Base-by-base conservation (phyloP, 2,329 filamentous ascomycete genomes). In the Calonectria ilicicola region DNA sequence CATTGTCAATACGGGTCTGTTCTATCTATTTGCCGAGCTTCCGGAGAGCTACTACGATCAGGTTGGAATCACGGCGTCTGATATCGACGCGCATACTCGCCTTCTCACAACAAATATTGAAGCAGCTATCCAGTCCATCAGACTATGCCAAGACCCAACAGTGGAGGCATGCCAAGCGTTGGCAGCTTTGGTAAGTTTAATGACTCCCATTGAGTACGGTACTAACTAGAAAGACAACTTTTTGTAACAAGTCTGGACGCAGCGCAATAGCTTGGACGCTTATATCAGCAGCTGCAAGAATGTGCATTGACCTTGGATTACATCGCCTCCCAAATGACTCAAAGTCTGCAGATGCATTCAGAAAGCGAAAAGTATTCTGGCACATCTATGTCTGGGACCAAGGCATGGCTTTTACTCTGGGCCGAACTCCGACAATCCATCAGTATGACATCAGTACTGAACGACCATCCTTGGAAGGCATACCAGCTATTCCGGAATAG, bases 371-470 rank as follows among this genome's bases (percentile, higher is more conserved):
- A 23, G 32, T 65, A 10, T 65, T 65, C 29, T 65, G 63, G 63
- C 32, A 38, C 42, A 23, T 65, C 5, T 65, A 65, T n/a, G 44
- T 65, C 19, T 29, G 14, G 29, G 63, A 65, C 14, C 27, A 65
- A 19, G 63, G 63, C 1, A 47, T 65, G 46, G 63, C 63, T 1
- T 47, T 65, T 19, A 65, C 63, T 15, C 47, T 65, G 15, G 63
- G 63, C 1, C 32, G 63, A 9, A 65, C 63, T 6, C 63, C 44
- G 10, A 17, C 46, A n/a, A 65, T 65, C 17, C 63, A 65, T 14
- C 63, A 65, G 27, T 65, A 65, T 23, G 63, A 65, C 27, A 47
- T 65, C 19, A 26, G 42, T 19, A 65, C 63, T 5, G 63, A 65
- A 15, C 63, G 44, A 7, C 46, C 44, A 17, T 15, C 44, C 8